Evolutionary conservation across 2,329 filamentous ascomycete species (phyloP).

Genomic region (Pseudocercospora crystallina): DNA sequence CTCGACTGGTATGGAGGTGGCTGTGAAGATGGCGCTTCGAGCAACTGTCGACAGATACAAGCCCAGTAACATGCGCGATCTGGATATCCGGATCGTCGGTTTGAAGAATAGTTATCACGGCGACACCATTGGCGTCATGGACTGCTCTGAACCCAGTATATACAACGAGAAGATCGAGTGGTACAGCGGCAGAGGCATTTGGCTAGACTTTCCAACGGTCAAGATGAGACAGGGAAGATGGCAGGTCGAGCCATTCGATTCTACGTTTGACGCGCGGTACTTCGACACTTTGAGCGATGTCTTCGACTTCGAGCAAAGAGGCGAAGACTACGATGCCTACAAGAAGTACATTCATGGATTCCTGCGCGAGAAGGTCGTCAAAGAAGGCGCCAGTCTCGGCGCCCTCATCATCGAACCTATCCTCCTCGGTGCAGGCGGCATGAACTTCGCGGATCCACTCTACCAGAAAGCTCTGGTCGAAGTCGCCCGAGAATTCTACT

Average conservation of each 20-base stretch:
- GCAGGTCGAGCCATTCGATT: constrained; percentile 58
- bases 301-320: constrained; percentile 55
- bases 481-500: constrained; percentile 55
- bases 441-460: constrained; percentile 80
- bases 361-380: constrained; percentile 50
- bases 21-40: constrained; percentile 78
- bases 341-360: constrained; percentile 38
- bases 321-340: constrained; percentile 23
- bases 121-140: constrained; percentile 87
- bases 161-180: constrained; percentile 84
- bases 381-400: constrained; percentile 67
- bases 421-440: constrained; percentile 78
- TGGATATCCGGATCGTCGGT: constrained; percentile 67
- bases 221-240: constrained; percentile 66
- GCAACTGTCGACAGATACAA: constrained; percentile 66
- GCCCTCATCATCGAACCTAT: constrained; percentile 78
- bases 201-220: constrained; percentile 77
- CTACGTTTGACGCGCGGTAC: constrained; percentile 39
- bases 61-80: constrained; percentile 41
- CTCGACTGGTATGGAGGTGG: constrained; percentile 80
- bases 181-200: constrained; percentile 75
- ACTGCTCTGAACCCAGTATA: constrained; percentile 72
- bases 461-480: constrained; percentile 73
- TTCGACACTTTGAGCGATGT: constrained; percentile 56
- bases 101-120: constrained; percentile 82